Evolutionary conservation across 768 basidiomycete genomes (phyloP).

Genomic region (Amanita exitialis): DNA sequence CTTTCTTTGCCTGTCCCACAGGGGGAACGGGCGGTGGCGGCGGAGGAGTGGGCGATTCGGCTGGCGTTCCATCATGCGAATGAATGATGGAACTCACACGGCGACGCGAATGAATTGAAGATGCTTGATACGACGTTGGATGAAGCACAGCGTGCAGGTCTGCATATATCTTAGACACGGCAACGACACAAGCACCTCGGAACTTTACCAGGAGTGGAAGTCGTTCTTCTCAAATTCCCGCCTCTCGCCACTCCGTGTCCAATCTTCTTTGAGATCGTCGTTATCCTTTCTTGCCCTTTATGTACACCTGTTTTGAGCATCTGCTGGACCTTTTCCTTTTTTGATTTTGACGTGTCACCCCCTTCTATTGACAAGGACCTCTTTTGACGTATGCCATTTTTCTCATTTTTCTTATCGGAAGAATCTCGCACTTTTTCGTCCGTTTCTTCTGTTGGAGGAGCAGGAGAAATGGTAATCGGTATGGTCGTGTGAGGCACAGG

Average conservation of each 20-base stretch:
- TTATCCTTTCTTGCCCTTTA: constrained; percentile 62
- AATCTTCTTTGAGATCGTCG: constrained; percentile 69
- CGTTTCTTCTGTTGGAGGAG: constrained; percentile 31
- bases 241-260: constrained; percentile 57
- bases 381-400: constrained; percentile 11
- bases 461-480: constrained; percentile 50
- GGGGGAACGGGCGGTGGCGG: constrained; percentile 30
- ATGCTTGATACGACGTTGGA: constrained; percentile 54
- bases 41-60: constrained; percentile 29
- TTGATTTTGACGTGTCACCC: constrained; percentile 45
- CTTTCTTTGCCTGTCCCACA: constrained; percentile 21
- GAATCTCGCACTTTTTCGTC: constrained; percentile 10
- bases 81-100: constrained; percentile 42
- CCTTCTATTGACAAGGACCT: constrained; percentile 30
- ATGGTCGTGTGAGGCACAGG: not conserved
- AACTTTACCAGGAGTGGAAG: constrained; percentile 57
- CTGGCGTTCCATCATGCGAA: constrained; percentile 23
- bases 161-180: constrained; percentile 15
- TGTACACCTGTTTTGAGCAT: constrained; percentile 69
- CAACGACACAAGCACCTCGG: not conserved
- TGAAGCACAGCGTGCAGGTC: constrained; percentile 63
- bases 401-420: constrained; percentile 9
- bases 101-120: constrained; percentile 79
- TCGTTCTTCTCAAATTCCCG: constrained; percentile 46
- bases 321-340: constrained; percentile 68